Evolutionary conservation across 169 alveolate genomes (phyloP).

Genomic region (Theileria equi): DNA sequence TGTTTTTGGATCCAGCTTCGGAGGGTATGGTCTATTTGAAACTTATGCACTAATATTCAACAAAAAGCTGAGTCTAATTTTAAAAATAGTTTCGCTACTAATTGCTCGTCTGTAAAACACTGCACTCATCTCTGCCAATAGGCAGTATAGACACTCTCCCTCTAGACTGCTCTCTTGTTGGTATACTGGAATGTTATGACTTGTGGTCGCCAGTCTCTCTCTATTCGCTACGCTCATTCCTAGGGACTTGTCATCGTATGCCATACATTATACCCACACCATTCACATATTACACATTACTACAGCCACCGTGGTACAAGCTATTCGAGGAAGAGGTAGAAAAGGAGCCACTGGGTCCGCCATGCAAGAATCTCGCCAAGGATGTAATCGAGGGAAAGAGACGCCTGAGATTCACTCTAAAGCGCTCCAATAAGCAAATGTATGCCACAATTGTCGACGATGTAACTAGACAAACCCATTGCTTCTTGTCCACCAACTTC

Average conservation of each 20-base stretch:
- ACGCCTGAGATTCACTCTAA: conserved; percentile 62
- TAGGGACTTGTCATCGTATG: not conserved
- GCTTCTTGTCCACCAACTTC: conserved; percentile 64
- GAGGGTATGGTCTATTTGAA: no score
- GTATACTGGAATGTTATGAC: no score
- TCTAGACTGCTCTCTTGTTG: no score
- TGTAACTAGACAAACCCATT: conserved; percentile 51
- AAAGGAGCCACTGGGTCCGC: conserved; percentile 26
- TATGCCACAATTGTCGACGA: conserved; percentile 72
- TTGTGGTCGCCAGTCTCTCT: not conserved
- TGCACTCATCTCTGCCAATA: no score
- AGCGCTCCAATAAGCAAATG: conserved; percentile 66
- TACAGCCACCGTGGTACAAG: conserved; percentile 53
- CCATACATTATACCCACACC: not conserved
- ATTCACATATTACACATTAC: not conserved
- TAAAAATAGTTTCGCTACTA: no score
- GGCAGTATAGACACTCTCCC: no score
- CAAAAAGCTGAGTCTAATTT: no score
- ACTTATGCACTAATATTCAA: no score
- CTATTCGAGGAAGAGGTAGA: conserved; percentile 61
- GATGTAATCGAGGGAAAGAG: conserved; percentile 70
- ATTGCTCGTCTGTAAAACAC: no score
- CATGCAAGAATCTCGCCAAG: conserved; percentile 39
- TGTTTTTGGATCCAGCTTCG: no score
- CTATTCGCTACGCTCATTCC: not conserved